Base-by-base conservation (phyloP, 805 yeast genomes). In the Wickerhamomyces xylosicus region DNA sequence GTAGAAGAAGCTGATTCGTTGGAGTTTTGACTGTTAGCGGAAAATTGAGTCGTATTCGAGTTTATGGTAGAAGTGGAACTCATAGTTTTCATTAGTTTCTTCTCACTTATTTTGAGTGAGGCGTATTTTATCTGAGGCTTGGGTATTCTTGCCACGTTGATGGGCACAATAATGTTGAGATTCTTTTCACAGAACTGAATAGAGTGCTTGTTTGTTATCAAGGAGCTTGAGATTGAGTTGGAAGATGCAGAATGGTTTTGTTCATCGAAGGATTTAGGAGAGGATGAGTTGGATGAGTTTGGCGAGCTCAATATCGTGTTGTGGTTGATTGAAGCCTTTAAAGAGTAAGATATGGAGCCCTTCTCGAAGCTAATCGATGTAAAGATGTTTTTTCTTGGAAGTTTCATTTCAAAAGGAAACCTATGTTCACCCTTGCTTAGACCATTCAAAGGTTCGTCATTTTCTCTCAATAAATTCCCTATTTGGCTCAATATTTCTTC, bases 361-460 rank as follows among this genome's bases (percentile, higher is more conserved):
- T 78, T 77, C 48, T 89, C 95, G 49, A 87, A 87, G 46, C 77
- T 79, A 19, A 87, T 71, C 37, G 86, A 77, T 18, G 92, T 82
- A 57, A 68, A 79, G 3, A 85, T 70, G 46, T 82, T 72, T 46
- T 74, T 76, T 47, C 69, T 71, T 1, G 96, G 95, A n/a, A 87
- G 66, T 48, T 75, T 79, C 33, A 87, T 83, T 36, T 81, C 74
- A 53, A 87, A 89, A 17, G 95, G 95, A 54, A 89, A 87, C 28
- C 85, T 62, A 58, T 87, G 96, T 53, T 84, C 90, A 33, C 96
- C 96, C 50, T 77, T 75, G 16, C 76, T 71, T n/a, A 83, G 56
- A 0, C 84, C 84, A 41, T 57, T 37, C 3, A 35, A 32, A 11
- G 37, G 32, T 19, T 45, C 54, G 37, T 49, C 41, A 8, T 49